Conservation (phyloP, 768 basidiomycete genomes). For the Phylloporus sp. region DNA sequence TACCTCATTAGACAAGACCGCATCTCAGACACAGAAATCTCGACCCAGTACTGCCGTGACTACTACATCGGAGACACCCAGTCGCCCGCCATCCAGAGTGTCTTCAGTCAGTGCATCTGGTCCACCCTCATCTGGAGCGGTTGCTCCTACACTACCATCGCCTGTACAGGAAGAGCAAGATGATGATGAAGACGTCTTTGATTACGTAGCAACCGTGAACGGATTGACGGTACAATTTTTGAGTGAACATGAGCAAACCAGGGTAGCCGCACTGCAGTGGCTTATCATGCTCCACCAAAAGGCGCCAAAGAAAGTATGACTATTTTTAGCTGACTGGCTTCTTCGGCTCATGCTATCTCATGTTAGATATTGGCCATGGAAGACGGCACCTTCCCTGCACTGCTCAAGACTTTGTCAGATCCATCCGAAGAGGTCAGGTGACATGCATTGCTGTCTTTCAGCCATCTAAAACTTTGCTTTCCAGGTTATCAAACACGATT, state of each 20-base stretch:
- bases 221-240: slow-evolving; percentile 90
- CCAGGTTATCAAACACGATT: slow-evolving; percentile 91
- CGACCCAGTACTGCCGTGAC: slow-evolving; percentile 23
- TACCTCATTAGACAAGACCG: slow-evolving; percentile 34
- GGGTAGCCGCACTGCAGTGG: slow-evolving; percentile 96
- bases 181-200: slow-evolving; percentile 74
- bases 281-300: slow-evolving; percentile 98
- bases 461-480: slow-evolving; percentile 1
- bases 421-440: slow-evolving; percentile 81
- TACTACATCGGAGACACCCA: slow-evolving; percentile 34
- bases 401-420: slow-evolving; percentile 94
- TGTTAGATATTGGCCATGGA: slow-evolving; percentile 95
- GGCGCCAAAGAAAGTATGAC: slow-evolving; percentile 81
- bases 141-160: slow-evolving; percentile 26
- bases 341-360: not conserved
- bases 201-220: slow-evolving; percentile 90
- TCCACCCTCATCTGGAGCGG: slow-evolving; percentile 28
- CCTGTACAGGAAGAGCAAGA: slow-evolving; percentile 31
- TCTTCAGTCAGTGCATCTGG: slow-evolving; percentile 43
- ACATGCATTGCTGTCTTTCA: not conserved
- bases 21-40: slow-evolving; percentile 31
- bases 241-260: slow-evolving; percentile 94
- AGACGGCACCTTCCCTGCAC: slow-evolving; percentile 92
- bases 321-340: not conserved
- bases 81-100: slow-evolving; percentile 60